Evolutionary conservation across 2,329 filamentous ascomycete genomes (phyloP).

Genomic region (Pseudocercospora vitis): DNA sequence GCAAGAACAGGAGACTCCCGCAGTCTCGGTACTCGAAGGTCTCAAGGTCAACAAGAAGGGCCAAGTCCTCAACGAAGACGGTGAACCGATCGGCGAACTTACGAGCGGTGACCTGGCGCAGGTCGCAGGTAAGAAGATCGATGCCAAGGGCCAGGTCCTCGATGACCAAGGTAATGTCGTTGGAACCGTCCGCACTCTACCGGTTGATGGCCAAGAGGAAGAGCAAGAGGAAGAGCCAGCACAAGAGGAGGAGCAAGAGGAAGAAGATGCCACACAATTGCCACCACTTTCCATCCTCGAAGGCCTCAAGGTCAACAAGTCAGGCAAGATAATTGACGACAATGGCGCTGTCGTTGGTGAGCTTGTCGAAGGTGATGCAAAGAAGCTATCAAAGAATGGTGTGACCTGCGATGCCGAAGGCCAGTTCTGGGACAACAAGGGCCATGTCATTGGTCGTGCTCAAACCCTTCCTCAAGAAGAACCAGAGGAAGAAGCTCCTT

Average conservation of each 20-base stretch:
- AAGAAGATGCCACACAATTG: slow-evolving; percentile 39
- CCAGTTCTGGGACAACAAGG: slow-evolving; percentile 57
- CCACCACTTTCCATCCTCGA: slow-evolving; percentile 53
- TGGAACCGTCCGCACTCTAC: slow-evolving; percentile 56
- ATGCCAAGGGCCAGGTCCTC: slow-evolving; percentile 63
- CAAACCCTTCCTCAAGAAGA: slow-evolving; percentile 50
- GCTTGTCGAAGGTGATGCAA: slow-evolving; percentile 52
- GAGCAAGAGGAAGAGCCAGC: slow-evolving; percentile 36
- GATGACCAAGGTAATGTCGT: slow-evolving; percentile 62
- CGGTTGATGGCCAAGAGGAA: slow-evolving; percentile 37
- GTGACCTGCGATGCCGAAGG: slow-evolving; percentile 48
- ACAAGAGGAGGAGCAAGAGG: slow-evolving; percentile 25
- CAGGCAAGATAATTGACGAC: slow-evolving; percentile 51
- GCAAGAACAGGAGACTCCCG: slow-evolving; percentile 32
- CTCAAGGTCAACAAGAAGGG: slow-evolving; percentile 62
- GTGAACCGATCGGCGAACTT: slow-evolving; percentile 55
- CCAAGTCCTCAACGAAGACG: slow-evolving; percentile 53
- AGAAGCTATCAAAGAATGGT: slow-evolving; percentile 54
- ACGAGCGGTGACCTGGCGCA: slow-evolving; percentile 59
- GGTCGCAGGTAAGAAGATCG: slow-evolving; percentile 64
- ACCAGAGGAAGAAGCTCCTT: slow-evolving; percentile 50
- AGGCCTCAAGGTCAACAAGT: slow-evolving; percentile 52
- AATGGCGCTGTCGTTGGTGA: slow-evolving; percentile 51
- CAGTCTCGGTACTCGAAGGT: slow-evolving; percentile 51
- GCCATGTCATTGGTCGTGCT: slow-evolving; percentile 53